Evolutionary conservation across 2,329 filamentous ascomycete species (phyloP).

Genomic region (Pseudogymnoascus sp.): DNA sequence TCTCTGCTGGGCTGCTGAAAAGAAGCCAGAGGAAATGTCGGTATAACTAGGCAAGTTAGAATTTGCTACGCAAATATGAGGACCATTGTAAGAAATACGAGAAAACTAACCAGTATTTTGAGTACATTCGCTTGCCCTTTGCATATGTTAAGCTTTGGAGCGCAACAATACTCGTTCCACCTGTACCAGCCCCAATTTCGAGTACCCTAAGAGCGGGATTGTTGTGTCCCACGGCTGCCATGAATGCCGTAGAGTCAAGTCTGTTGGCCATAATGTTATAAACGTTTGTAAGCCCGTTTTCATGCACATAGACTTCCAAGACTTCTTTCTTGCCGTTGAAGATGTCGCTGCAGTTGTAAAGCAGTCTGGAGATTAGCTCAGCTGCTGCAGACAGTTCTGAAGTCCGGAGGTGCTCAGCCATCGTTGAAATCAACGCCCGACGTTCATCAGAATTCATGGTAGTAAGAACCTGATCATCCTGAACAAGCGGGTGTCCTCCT

Average conservation of each 20-base stretch:
- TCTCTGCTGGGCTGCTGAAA: constrained; percentile 25
- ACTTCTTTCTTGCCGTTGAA: constrained; percentile 4
- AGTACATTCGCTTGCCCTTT: constrained; percentile 9
- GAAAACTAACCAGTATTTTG: constrained; percentile 9
- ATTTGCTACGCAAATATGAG: neutral
- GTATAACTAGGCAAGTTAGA: constrained; percentile 15
- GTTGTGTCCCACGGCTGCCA: constrained; percentile 19
- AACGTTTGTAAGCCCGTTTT: constrained; percentile 10
- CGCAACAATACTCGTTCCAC: constrained; percentile 16
- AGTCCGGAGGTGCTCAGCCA: neutral
- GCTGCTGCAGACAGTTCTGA: neutral
- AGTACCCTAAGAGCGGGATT: constrained; percentile 26
- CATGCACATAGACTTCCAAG: constrained; percentile 11
- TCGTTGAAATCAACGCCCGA: constrained; percentile 3
- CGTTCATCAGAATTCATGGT: neutral
- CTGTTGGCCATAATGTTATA: constrained; percentile 10
- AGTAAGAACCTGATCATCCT: neutral
- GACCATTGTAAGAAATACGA: neutral
- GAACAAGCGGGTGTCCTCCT: constrained; percentile 8
- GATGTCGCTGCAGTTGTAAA: constrained; percentile 2
- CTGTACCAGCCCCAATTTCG: constrained; percentile 26
- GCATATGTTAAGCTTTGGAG: constrained; percentile 12
- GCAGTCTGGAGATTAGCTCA: neutral
- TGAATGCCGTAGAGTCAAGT: constrained; percentile 17
- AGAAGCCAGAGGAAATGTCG: constrained; percentile 25